phyloP scores from a whole-genome alignment of 1,139 yeast genomes.

The Taiozyma sp. region DNA sequence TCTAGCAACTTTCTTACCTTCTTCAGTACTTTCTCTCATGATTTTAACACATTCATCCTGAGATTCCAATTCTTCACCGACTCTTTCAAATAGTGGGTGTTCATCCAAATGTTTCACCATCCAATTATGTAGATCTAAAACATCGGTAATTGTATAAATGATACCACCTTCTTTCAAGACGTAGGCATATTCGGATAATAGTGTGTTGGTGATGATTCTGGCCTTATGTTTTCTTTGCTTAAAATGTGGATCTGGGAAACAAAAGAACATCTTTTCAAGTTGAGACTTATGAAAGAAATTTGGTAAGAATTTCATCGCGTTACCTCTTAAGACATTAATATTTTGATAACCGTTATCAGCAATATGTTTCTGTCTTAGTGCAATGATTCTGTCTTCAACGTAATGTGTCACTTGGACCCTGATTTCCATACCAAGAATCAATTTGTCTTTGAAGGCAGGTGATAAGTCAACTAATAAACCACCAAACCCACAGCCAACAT shows the following conservation, averaged over 20 bases:
- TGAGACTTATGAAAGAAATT: constrained; percentile 83
- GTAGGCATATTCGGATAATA: constrained; percentile 88
- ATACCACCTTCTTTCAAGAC: constrained; percentile 84
- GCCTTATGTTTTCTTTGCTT: constrained; percentile 97
- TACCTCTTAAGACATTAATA: constrained; percentile 86
- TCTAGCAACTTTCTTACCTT: constrained; percentile 92
- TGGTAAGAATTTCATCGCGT: constrained; percentile 96
- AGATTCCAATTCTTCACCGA: constrained; percentile 72
- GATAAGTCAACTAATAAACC: constrained; percentile 82
- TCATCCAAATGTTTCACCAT: constrained; percentile 88
- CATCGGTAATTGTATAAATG: constrained; percentile 93
- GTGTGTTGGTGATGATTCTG: constrained; percentile 84
- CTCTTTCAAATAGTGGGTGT: constrained; percentile 86
- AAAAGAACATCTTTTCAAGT: constrained; percentile 87
- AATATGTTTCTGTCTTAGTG: constrained; percentile 54
- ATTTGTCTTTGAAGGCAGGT: constrained; percentile 63
- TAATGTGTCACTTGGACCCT: constrained; percentile 96
- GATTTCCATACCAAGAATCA: constrained; percentile 93
- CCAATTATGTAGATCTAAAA: constrained; percentile 90
- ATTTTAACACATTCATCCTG: constrained; percentile 76
- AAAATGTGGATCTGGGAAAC: constrained; percentile 99
- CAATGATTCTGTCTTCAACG: constrained; percentile 92
- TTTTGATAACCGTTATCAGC: constrained; percentile 52
- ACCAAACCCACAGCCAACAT: constrained; percentile 97
- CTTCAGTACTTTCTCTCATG: constrained; percentile 92